phyloP scores from a whole-genome alignment of 768 basidiomycete species.

The Mycena galericulata region DNA sequence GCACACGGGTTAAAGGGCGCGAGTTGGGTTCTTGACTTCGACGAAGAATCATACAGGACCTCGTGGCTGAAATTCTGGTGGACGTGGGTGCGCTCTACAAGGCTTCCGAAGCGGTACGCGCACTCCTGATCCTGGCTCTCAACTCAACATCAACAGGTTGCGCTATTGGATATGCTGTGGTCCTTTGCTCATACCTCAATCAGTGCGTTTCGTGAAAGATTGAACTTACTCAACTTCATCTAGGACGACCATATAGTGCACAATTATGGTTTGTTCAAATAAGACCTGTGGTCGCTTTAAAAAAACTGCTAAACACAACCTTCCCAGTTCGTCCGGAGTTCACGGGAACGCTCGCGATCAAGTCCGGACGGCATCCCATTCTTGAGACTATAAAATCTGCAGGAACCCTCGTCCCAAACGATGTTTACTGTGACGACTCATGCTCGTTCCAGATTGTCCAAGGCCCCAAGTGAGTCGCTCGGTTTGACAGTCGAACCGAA shows the following conservation, averaged over 20 bases:
- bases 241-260: conserved; percentile 57
- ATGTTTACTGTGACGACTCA: conserved; percentile 87
- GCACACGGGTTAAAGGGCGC: too few relatives aligned
- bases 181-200: conserved; percentile 88
- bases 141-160: conserved; percentile 63
- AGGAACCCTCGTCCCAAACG: conserved; percentile 86
- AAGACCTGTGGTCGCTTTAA: not conserved
- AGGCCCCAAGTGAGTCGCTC: conserved; percentile 80
- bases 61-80: conserved; percentile 76
- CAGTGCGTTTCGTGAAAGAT: conserved; percentile 73
- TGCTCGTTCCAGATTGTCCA: conserved; percentile 93
- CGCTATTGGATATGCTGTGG: conserved; percentile 90
- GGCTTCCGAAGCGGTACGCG: conserved; percentile 87
- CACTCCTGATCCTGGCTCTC: not conserved
- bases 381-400: conserved; percentile 79
- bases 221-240: too few relatives aligned
- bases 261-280: conserved; percentile 53
- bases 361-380: conserved; percentile 89
- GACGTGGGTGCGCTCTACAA: conserved; percentile 88
- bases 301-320: too few relatives aligned
- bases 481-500: not conserved
- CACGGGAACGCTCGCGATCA: conserved; percentile 90
- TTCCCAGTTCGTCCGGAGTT: conserved; percentile 88
- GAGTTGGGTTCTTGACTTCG: not conserved
- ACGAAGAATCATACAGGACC: conserved; percentile 79